Base-by-base conservation (phyloP, 306 rosid genomes). In the Castanospermum australe region DNA sequence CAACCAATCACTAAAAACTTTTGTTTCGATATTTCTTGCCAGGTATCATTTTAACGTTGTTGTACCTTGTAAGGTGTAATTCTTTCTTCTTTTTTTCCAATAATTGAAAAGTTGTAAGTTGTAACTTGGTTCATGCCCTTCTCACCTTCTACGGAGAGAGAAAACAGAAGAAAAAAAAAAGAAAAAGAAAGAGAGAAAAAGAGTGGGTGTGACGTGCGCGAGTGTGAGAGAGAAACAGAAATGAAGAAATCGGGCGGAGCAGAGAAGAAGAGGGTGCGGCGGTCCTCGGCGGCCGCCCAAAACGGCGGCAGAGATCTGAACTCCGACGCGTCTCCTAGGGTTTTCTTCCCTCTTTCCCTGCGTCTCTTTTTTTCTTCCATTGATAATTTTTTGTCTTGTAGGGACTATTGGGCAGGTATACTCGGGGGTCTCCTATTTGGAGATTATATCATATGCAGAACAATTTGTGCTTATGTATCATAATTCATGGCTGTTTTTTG, bases 161-260 rank as follows among this genome's bases (percentile, higher is more conserved):
- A 1, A 7, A 1, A 5, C 4, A 20, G 25, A 18, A 3, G 7
- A 52, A 52, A 20, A 32, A 24, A 8, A 21, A 0, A 8, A 20
- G 5, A 30, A 17, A 32, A 2, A 55, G 78, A 50, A 60, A 47
- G 15, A 32, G 21, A 25, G 30, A 79, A 18, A 21, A 55, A 65
- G 11, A 38, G 11, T 35, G 24, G 42, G 45, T 15, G 52, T 22
- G 20, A 14, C 15, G 64, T 6, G 65, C 42, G 41, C 8, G 59
- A 30, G 76, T 24, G 76, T 24, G 42, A 33, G 42, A 75, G 28
- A 15, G 18, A 52, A 21, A 51, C 32, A 50, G 78, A 79, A 48
- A 95, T 96, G 99, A 96, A 89, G 99, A 95, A 84, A 87, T 63
- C 96, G 56, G 89, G 91, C 76, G 99, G 90, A 52, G 90, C 92